These are phyloP conservation scores for Solanum chiquidenum DNA, from an alignment of 257 asterid species.

Conservation along the genomic window DNA sequence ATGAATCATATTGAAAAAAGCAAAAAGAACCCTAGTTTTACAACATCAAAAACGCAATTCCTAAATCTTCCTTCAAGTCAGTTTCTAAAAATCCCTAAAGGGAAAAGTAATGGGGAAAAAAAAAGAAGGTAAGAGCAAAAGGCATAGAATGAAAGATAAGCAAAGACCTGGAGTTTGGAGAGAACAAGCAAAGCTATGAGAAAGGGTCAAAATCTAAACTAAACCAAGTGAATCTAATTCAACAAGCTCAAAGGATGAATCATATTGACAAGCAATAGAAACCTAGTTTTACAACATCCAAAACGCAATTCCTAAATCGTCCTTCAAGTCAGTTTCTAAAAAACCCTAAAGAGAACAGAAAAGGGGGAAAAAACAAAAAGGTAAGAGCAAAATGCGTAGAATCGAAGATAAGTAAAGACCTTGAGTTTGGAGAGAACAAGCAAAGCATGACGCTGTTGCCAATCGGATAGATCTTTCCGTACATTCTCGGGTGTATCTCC, in stretches of 20 bases:
- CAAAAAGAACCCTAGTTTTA: neutral
- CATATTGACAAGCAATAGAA: neutral
- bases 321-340: neutral
- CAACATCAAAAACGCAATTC: neutral
- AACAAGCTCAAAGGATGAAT: neutral
- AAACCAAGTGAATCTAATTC: neutral
- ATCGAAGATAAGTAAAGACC: slow-evolving; percentile 20
- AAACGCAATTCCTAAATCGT: neutral
- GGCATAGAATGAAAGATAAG: neutral
- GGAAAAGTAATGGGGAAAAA: neutral
- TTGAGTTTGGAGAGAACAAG: slow-evolving; percentile 64
- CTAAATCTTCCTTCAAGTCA: neutral
- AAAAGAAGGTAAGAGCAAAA: neutral
- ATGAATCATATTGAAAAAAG: neutral
- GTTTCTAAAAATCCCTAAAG: neutral
- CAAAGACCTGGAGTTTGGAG: slow-evolving; percentile 54
- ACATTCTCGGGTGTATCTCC: slow-evolving; percentile 29
- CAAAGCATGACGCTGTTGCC: slow-evolving; percentile 87
- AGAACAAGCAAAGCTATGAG: slow-evolving; percentile 52
- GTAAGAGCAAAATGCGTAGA: neutral
- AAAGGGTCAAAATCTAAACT: neutral
- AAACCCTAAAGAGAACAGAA: too few relatives aligned
- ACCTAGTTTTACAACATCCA: neutral
- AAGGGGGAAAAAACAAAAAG: neutral
- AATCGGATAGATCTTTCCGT: slow-evolving; percentile 63